These are phyloP conservation scores for Eragrostis tef DNA, from an alignment of 202 grass and related monocot genomes.

Conservation along the genomic window DNA sequence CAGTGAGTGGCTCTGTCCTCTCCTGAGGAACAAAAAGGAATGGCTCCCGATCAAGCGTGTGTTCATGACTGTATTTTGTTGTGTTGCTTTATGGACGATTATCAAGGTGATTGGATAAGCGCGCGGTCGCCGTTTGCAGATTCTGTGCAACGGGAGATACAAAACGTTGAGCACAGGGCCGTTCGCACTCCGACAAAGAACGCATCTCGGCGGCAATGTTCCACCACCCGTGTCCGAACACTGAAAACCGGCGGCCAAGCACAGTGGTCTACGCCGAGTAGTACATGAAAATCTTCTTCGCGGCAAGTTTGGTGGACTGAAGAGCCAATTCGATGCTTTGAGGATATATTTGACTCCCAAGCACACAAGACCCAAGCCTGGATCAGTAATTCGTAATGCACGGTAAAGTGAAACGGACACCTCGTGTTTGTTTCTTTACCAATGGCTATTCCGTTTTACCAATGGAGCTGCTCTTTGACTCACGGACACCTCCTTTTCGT, in stretches of 20 bases:
- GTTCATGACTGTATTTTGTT: too few relatives aligned
- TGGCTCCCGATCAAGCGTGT: too few relatives aligned
- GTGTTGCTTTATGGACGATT: too few relatives aligned
- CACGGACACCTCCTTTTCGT: too few relatives aligned
- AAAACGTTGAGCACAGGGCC: conserved; percentile 41
- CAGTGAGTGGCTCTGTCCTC: too few relatives aligned
- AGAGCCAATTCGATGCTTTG: not conserved
- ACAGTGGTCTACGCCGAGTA: not conserved
- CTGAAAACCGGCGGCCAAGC: not conserved
- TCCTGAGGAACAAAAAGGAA: too few relatives aligned
- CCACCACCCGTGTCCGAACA: not conserved
- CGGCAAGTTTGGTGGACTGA: not conserved
- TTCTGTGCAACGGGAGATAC: conserved; percentile 39
- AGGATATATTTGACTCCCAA: too few relatives aligned
- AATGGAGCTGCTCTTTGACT: too few relatives aligned
- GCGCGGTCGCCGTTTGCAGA: conserved; percentile 10
- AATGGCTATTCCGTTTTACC: too few relatives aligned
- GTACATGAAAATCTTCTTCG: not conserved
- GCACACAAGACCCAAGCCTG: not conserved
- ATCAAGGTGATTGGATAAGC: too few relatives aligned
- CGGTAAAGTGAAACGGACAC: not conserved
- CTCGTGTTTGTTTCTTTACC: too few relatives aligned
- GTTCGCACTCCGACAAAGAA: conserved; percentile 32
- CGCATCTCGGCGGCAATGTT: conserved; percentile 29
- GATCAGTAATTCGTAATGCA: too few relatives aligned